phyloP scores from a whole-genome alignment of 2,329 filamentous ascomycete genomes.

The Elsinoe necatrix region DNA sequence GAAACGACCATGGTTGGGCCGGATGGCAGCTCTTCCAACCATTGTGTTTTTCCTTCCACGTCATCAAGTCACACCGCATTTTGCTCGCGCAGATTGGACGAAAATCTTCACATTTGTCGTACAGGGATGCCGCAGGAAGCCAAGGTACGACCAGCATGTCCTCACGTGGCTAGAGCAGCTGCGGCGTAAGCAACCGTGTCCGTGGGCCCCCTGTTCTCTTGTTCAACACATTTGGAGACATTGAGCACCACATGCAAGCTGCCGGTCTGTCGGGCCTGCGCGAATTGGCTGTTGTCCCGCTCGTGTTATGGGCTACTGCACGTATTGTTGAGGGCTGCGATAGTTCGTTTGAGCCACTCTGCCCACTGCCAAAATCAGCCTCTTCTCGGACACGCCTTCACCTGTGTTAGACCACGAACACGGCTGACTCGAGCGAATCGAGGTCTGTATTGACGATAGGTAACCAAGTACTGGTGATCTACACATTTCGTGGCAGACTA shows the following conservation, averaged over 20 bases:
- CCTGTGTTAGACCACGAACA: not conserved
- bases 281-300: constrained; percentile 2
- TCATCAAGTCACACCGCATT: constrained; percentile 6
- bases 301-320: not conserved
- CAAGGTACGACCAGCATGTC: not conserved
- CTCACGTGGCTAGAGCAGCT: constrained; percentile 13
- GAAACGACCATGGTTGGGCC: not conserved
- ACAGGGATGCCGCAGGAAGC: constrained; percentile 12
- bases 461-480: not conserved
- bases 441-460: not conserved
- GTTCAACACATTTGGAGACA: constrained; percentile 6
- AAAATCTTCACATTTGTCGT: constrained; percentile 8
- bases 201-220: constrained; percentile 2
- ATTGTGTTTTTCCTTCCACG: not conserved
- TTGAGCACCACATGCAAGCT: not conserved
- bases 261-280: not conserved
- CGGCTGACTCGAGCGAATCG: not conserved
- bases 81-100: constrained; percentile 2
- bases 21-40: not conserved
- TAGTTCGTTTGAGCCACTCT: not conserved
- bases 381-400: constrained; percentile 3
- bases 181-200: not conserved
- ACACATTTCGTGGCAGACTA: not conserved
- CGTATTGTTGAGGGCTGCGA: constrained; percentile 5
- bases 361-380: constrained; percentile 5